Base-by-base conservation (phyloP, 176 grass and related monocot species). In the Tillandsia leiboldiana region DNA sequence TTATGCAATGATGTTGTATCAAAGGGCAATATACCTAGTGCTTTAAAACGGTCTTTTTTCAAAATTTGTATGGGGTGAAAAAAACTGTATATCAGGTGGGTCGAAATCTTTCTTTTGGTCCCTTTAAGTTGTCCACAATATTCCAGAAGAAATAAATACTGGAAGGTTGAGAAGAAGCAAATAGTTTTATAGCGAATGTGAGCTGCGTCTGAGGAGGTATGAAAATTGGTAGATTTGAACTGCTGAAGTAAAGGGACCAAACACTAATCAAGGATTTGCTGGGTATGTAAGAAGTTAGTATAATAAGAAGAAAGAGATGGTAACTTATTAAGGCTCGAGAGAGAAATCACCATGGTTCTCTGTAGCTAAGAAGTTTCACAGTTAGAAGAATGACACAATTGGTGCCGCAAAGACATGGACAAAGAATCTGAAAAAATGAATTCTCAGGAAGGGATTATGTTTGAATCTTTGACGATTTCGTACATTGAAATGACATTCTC, bases 401-500 rank as follows among this genome's bases (percentile, higher is more conserved):
- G 53, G 13, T 56, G 53, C 15, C 15, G 12, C 1, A 3, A 5
- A 56, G 53, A n/a, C 3, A 14, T 1, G 53, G 13, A 56, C 53
- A 56, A 12, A 56, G 53, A 56, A 56, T 56, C 53, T n/a, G 53
- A 56, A 12, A 56, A 56, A 56, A 56, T 4, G 53, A 56, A 4
- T 56, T 12, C 63, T 65, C 63, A 65, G 26, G 63, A 95, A 77
- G 83, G 72, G 64, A 81, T 79, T 70, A 90, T 78, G 73, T 82
- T 85, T 50, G 86, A 82, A 48, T 91, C 87, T 76, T 91, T 83
- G 53, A 88, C 49, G 65, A 96, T 90, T 73, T 96, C 85, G 14
- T 88, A 91, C 48, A 96, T 75, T 14, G 87, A 91, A 58, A 96
- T 87, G 71, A 72, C 77, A 75, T 84, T 96, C 82, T 91, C 91